Percentiles rank a stretch among this genome's conserved stretches.
These are phyloP conservation scores for Mycotypha africana DNA, from an alignment of 371 early-diverging fungal species.

Conservation along the genomic window DNA sequence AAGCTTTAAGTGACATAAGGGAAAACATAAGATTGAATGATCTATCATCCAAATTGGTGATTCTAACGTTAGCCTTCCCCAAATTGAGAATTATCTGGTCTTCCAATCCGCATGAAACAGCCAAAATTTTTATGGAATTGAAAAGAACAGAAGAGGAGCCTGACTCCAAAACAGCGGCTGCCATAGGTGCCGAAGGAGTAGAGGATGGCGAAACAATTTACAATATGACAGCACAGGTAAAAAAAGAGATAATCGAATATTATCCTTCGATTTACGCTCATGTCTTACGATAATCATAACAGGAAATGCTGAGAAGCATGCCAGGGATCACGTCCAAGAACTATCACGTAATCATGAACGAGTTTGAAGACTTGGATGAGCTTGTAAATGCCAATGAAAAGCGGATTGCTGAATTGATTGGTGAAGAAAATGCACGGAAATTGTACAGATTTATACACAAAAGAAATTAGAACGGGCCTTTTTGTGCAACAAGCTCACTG, in stretches of 20 bases:
- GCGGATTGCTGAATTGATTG: constrained; percentile 47
- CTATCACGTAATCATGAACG: constrained; percentile 67
- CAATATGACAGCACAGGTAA: constrained; percentile 66
- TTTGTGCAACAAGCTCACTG: too few species aligned
- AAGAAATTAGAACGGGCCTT: constrained; percentile 2
- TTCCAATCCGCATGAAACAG: constrained; percentile 78
- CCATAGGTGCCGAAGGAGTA: constrained; percentile 66
- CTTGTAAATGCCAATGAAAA: constrained; percentile 45
- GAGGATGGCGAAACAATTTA: constrained; percentile 59
- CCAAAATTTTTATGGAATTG: constrained; percentile 83
- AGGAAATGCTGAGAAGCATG: constrained; percentile 76
- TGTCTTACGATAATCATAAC: neutral
- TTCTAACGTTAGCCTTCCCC: constrained; percentile 84
- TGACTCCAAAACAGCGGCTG: constrained; percentile 57
- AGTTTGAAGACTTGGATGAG: constrained; percentile 57
- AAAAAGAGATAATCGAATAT: constrained; percentile 1
- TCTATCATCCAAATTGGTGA: constrained; percentile 68
- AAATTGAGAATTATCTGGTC: constrained; percentile 90
- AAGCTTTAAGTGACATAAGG: constrained; percentile 45
- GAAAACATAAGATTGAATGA: constrained; percentile 54
- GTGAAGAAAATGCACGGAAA: constrained; percentile 44
- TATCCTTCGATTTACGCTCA: neutral
- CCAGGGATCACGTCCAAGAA: constrained; percentile 82
- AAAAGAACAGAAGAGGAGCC: constrained; percentile 83
- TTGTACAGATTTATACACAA: constrained; percentile 54